These are phyloP conservation scores for Xylaria sp. DNA, from an alignment of 2,329 filamentous ascomycete genomes.

Conservation along the genomic window DNA sequence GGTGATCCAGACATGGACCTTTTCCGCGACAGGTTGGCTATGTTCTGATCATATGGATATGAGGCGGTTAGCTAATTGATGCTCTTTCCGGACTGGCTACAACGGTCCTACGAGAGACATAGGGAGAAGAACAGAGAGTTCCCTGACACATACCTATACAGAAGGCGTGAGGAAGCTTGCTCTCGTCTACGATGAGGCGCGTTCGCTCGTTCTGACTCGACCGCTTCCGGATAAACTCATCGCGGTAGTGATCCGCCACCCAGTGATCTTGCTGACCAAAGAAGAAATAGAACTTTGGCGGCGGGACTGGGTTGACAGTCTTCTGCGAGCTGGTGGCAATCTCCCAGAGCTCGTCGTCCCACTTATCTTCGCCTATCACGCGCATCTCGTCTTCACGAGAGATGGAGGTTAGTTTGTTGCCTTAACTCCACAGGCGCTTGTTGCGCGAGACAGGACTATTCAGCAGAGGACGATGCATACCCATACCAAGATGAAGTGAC, in stretches of 20 bases:
- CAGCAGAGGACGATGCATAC: conserved; percentile 18
- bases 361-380: conserved; percentile 67
- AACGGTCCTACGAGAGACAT: background rate
- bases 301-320: background rate
- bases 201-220: conserved; percentile 53
- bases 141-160: conserved; percentile 60
- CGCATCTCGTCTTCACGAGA: conserved; percentile 60
- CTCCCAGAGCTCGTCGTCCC: conserved; percentile 70
- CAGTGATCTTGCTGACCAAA: conserved; percentile 71
- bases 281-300: conserved; percentile 66
- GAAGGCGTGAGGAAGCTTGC: conserved; percentile 68
- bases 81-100: background rate
- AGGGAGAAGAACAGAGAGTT: background rate
- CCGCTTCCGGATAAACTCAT: conserved; percentile 62
- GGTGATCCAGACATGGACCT: conserved; percentile 60
- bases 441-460: too few relatives aligned
- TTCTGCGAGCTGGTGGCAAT: conserved; percentile 53
- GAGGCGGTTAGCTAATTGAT: background rate
- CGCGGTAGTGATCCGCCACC: conserved; percentile 66
- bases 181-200: conserved; percentile 64
- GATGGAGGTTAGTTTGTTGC: conserved; percentile 12
- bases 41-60: conserved; percentile 50
- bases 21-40: conserved; percentile 61
- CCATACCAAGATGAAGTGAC: conserved; percentile 66
- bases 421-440: background rate